A percentile compares a stretch with the other conserved stretches of the same genome.
Conservation (phyloP, 495 filamentous ascomycete species). For the Xanthoparmelia taractica region DNA sequence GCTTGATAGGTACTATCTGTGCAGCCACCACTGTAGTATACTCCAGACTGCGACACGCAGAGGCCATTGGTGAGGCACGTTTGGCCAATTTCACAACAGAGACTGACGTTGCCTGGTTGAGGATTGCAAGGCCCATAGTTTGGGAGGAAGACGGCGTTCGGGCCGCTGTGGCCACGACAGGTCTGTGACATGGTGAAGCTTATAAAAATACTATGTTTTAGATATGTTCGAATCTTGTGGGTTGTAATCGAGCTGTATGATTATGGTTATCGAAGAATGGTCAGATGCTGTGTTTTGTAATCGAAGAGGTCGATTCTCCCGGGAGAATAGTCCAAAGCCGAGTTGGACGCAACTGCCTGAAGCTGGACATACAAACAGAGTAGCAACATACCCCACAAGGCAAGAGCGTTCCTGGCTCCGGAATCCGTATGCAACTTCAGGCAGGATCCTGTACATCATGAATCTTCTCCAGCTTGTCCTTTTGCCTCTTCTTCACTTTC, state of each 20-base stretch:
- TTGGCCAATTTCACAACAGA: conserved; percentile 17
- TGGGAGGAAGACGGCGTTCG: not conserved
- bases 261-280: not conserved
- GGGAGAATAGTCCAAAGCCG: not conserved
- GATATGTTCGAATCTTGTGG: not conserved
- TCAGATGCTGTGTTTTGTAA: not conserved
- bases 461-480: conserved; percentile 15
- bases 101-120: not conserved
- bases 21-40: conserved; percentile 20
- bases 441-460: not conserved
- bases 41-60: conserved; percentile 3
- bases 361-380: not conserved
- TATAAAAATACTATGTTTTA: not conserved
- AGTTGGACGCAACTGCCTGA: not conserved
- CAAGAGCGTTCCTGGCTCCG: not conserved
- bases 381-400: not conserved
- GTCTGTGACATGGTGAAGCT: conserved; percentile 13
- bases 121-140: conserved; percentile 17
- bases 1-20: conserved; percentile 16
- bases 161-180: conserved; percentile 6
- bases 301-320: not conserved
- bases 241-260: not conserved
- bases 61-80: conserved; percentile 19
- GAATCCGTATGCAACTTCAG: not conserved
- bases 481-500: conserved; percentile 25